Percentiles rank a stretch among this genome's conserved stretches.
phyloP scores from a whole-genome alignment of 1,139 yeast genomes.

The Pichia terricola region DNA sequence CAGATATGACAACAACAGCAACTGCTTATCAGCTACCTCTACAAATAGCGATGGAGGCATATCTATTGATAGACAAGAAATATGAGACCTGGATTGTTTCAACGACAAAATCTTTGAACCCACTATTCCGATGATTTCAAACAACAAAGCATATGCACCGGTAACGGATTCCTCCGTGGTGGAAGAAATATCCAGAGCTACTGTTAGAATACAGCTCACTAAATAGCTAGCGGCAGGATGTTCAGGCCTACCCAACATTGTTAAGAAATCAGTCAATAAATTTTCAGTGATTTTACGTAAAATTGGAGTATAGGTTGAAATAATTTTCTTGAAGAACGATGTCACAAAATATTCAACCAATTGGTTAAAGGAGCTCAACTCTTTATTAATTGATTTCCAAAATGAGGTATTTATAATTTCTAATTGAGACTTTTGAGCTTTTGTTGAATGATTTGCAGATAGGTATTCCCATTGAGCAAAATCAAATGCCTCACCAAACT shows the following conservation, averaged over 20 bases:
- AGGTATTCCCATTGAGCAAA: slow-evolving; percentile 16
- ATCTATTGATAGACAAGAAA: neutral
- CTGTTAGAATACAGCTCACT: neutral
- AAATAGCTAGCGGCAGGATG: slow-evolving; percentile 40
- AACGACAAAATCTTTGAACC: slow-evolving; percentile 38
- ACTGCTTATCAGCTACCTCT: neutral
- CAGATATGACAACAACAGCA: neutral
- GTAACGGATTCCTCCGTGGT: slow-evolving; percentile 27
- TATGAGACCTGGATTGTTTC: neutral
- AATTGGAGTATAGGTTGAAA: slow-evolving; percentile 30
- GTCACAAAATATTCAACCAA: slow-evolving; percentile 31
- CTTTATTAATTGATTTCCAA: slow-evolving; percentile 7
- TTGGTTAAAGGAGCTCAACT: slow-evolving; percentile 6
- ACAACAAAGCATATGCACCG: slow-evolving; percentile 36
- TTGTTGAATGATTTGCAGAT: slow-evolving; percentile 4
- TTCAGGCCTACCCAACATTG: slow-evolving; percentile 42
- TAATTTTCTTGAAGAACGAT: slow-evolving; percentile 31
- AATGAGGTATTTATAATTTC: slow-evolving; percentile 10
- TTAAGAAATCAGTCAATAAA: slow-evolving; percentile 46
- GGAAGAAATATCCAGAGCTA: slow-evolving; percentile 28
- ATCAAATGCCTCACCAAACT: slow-evolving; percentile 21
- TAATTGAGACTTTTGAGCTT: slow-evolving; percentile 9
- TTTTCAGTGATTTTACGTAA: slow-evolving; percentile 37
- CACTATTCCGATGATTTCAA: slow-evolving; percentile 48
- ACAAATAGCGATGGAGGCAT: slow-evolving; percentile 16